Percentiles rank a stretch among this genome's conserved stretches.
phyloP scores from a whole-genome alignment of 208 protist genomes.

The Tritrichomonas foetus region DNA sequence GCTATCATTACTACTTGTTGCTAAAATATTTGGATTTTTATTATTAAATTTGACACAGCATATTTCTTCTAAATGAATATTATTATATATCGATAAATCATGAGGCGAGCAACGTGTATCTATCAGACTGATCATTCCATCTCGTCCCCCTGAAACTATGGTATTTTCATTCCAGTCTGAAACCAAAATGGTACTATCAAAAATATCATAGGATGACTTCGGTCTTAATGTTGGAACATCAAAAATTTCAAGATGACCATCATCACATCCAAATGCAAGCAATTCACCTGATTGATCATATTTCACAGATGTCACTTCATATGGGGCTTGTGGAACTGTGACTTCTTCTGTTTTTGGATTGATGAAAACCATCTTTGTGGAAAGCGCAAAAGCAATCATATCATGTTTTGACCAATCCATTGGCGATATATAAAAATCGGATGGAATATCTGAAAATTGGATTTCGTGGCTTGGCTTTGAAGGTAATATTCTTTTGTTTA shows the following conservation, averaged over 20 bases:
- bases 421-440: not conserved
- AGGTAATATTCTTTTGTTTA: not conserved
- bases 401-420: not conserved
- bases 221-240: not conserved
- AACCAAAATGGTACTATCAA: not conserved
- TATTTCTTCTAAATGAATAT: not conserved
- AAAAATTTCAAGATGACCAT: not conserved
- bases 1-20: not conserved
- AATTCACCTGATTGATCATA: not conserved
- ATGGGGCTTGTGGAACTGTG: not conserved
- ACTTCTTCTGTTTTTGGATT: not conserved
- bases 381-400: not conserved
- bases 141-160: not conserved
- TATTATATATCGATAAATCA: not conserved
- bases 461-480: not conserved
- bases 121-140: not conserved
- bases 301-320: not conserved
- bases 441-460: not conserved
- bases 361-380: not conserved
- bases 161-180: not conserved
- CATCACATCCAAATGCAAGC: not conserved
- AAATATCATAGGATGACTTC: not conserved
- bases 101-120: not conserved
- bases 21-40: not conserved
- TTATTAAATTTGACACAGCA: not conserved